These are phyloP conservation scores for Sarocladiaceae sp. DNA, from an alignment of 2,329 filamentous ascomycete genomes.

Conservation along the genomic window DNA sequence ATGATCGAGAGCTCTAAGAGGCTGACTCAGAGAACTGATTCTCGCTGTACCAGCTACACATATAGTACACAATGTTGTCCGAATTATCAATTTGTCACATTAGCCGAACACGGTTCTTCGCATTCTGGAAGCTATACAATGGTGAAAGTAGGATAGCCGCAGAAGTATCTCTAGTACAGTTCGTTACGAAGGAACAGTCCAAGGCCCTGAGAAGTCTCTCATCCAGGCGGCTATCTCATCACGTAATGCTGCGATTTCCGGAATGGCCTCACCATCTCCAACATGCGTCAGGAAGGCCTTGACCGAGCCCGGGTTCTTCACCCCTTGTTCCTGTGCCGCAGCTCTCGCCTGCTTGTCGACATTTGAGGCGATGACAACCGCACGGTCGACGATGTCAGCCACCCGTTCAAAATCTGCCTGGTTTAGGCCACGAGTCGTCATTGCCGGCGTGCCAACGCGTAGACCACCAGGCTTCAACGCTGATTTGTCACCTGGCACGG, in stretches of 20 bases:
- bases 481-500: slow-evolving; percentile 86
- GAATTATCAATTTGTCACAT: no score
- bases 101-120: no score
- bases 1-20: no score
- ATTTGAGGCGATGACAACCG: slow-evolving; percentile 69
- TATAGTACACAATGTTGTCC: no score
- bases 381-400: slow-evolving; percentile 75
- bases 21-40: no score
- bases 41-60: no score
- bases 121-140: no score
- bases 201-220: slow-evolving; percentile 33
- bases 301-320: slow-evolving; percentile 59
- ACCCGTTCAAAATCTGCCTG: slow-evolving; percentile 80
- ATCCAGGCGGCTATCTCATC: slow-evolving; percentile 71
- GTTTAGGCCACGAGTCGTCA: slow-evolving; percentile 87
- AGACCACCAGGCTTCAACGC: slow-evolving; percentile 87
- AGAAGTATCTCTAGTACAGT: slow-evolving; percentile 4
- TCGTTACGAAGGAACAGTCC: slow-evolving; percentile 19
- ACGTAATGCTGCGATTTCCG: slow-evolving; percentile 63
- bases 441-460: slow-evolving; percentile 87
- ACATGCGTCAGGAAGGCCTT: slow-evolving; percentile 63
- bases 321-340: slow-evolving; percentile 57
- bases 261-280: slow-evolving; percentile 59
- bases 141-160: no score
- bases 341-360: slow-evolving; percentile 67